Conservation (phyloP, 108 stramenopile genomes). For the Conticribra weissflogii region DNA sequence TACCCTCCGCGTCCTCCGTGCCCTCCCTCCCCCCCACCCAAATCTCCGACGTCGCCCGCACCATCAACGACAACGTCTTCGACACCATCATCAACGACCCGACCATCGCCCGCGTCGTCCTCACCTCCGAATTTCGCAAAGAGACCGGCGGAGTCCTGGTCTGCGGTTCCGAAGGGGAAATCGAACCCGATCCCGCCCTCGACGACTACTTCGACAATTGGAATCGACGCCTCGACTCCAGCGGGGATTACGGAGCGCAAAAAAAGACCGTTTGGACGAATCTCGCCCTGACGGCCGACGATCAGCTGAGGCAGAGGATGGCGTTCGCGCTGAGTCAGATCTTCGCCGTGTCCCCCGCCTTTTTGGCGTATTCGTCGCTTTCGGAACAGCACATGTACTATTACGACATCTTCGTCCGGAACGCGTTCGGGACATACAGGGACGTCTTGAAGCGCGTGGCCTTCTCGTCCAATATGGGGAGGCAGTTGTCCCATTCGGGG, state of each 20-base stretch:
- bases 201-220: slow-evolving; percentile 31
- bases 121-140: slow-evolving; percentile 4
- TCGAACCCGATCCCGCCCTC: slow-evolving; percentile 16
- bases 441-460: slow-evolving; percentile 40
- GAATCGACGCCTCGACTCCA: slow-evolving; percentile 14
- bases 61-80: slow-evolving; percentile 19
- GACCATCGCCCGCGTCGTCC: slow-evolving; percentile 9
- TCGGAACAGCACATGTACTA: slow-evolving; percentile 49
- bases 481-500: slow-evolving; percentile 25
- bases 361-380: slow-evolving; percentile 4
- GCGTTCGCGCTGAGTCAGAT: slow-evolving; percentile 49
- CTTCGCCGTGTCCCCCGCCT: slow-evolving; percentile 22
- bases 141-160: slow-evolving; percentile 26
- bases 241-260: slow-evolving; percentile 11
- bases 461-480: slow-evolving; percentile 32
- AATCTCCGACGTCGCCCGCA: slow-evolving; percentile 14
- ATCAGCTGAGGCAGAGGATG: slow-evolving; percentile 57
- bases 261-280: slow-evolving; percentile 43
- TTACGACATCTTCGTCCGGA: slow-evolving; percentile 72
- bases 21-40: slow-evolving; percentile 11
- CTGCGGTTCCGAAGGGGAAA: slow-evolving; percentile 22
- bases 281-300: slow-evolving; percentile 27
- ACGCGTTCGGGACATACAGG: slow-evolving; percentile 33
- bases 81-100: slow-evolving; percentile 14
- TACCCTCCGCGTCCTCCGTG: slow-evolving; percentile 1